Conservation (phyloP, 192 early-diverging fungal genomes). For the Phlyctochytrium arcticum region DNA sequence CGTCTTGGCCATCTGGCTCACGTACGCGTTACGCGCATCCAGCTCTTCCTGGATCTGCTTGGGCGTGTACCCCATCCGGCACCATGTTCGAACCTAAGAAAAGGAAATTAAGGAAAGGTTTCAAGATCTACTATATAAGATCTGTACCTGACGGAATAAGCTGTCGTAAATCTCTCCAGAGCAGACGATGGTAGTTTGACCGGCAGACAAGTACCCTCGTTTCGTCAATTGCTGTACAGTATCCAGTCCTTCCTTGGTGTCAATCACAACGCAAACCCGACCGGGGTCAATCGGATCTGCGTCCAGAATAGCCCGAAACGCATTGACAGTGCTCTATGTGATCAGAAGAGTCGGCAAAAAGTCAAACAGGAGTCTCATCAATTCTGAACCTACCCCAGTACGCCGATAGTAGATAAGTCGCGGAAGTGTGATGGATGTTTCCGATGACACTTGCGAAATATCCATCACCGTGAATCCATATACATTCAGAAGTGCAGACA, state of each 20-base stretch:
- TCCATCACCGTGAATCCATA: slow-evolving; percentile 18
- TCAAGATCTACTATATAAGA: background rate
- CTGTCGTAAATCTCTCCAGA: slow-evolving; percentile 12
- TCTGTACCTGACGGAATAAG: background rate
- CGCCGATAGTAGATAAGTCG: slow-evolving; percentile 20
- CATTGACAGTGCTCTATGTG: slow-evolving; percentile 18
- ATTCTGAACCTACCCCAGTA: slow-evolving; percentile 2
- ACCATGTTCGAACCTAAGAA: slow-evolving; percentile 8
- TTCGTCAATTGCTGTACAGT: background rate
- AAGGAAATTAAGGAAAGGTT: slow-evolving; percentile 1
- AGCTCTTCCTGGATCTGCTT: slow-evolving; percentile 19
- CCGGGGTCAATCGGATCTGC: slow-evolving; percentile 1
- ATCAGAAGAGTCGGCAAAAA: background rate
- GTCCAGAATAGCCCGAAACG: slow-evolving; percentile 17
- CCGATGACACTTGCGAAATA: slow-evolving; percentile 4
- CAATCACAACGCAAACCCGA: slow-evolving; percentile 6
- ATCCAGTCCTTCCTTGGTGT: slow-evolving; percentile 21
- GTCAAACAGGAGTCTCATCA: background rate
- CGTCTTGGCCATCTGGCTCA: background rate
- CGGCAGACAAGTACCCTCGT: background rate
- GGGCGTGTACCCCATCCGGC: slow-evolving; percentile 11
- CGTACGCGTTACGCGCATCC: slow-evolving; percentile 7
- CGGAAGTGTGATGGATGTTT: slow-evolving; percentile 5
- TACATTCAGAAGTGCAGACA: background rate
- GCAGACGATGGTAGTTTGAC: slow-evolving; percentile 8